Base-by-base conservation (phyloP, 23 red algal genomes). In the Gracilaria caudata region DNA sequence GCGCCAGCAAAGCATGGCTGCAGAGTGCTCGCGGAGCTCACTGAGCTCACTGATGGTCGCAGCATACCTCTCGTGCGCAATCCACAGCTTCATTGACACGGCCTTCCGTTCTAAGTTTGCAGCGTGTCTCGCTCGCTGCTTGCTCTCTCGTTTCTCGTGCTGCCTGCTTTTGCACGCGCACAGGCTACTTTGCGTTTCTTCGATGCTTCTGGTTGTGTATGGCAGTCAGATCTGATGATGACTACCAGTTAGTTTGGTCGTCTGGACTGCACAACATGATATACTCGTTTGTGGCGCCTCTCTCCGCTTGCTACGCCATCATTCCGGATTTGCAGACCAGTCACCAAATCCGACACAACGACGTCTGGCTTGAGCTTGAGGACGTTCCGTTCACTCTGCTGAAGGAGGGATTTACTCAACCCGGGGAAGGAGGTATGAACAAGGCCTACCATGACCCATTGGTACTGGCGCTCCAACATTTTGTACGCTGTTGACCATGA, bases 361-460 rank as follows among this genome's bases (percentile, higher is more conserved):
- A 89, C 30, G n/a, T 89, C 14, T 89, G 72, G 51, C 23, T 73
- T 17, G 51, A 89, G 72, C 25, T 89, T 33, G 57, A 57, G 4
- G 51, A 28, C 23, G 55, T 78, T 32, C 63, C 51, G 13, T 89
- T 89, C 51, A 49, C 38, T 26, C 73, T 78, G 3, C 55, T 79
- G 53, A 64, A 61, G 51, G 54, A 37, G 4, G 30, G 8, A 7
- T 57, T 30, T 3, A 47, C 68, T 41, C 46, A 43, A 7, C 34
- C 45, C 45, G 72, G 72, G 2, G 25, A 61, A 23, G 13, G 28
- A 9, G 85, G 85, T 6, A 49, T 78, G 70, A 79, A 79, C 56
- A 89, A 79, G 85, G 74, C 72, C 7, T 89, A 89, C 28, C 85
- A 89, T 23, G 79, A 89, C 56, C n/a, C n/a, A n/a, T n/a, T 64